Evolutionary conservation across 176 grass and related monocot species (phyloP), one percentile per base, ranked within the genome.

Genomic region (Juncus effusus): DNA sequence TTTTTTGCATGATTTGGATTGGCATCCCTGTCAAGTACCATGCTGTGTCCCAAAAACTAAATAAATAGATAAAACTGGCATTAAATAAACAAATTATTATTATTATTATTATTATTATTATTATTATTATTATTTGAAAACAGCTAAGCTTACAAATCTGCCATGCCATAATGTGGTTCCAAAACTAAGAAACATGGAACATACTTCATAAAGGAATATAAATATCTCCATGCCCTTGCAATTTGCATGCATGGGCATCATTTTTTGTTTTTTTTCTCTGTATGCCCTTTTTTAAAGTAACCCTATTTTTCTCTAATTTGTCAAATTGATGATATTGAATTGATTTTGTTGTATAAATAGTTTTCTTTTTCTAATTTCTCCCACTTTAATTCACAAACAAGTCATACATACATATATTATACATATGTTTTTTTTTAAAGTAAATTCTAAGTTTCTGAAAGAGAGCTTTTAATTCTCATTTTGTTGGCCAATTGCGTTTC

Each of bases 401-500:
- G 19, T 28, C 19, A 28, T 28, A 28, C 19, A 28, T 28, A 28
- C 19, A 28, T 28, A 28, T 28, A 28, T 0, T 28, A 28, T 28
- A 28, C 19, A 28, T 1, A 28, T 28, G 19, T 28, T 28, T 28
- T 28, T 28, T 28, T 28, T 28, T 28, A 28, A 28, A 28, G 19
- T 28, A 28, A 28, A 28, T 28, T 28, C 19, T 28, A 28, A 28
- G 19, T 28, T 28, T 28, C 19, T 28, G 19, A 1, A 28, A 28
- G 19, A 28, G 10, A 51, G 50, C 11, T 69, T n/a, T 56, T 36
- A 53, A 13, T 56, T 49, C 66, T 56, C 37, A 53, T 70, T 56
- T 70, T 35, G 56, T 70, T 38, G 38, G 66, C 66, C 66, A 70
- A 56, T 70, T 70, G 51, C 42, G 56, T 70, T 57, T 70, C 36